phyloP scores from a whole-genome alignment of 257 asterid species.

The Echites panduratus region DNA sequence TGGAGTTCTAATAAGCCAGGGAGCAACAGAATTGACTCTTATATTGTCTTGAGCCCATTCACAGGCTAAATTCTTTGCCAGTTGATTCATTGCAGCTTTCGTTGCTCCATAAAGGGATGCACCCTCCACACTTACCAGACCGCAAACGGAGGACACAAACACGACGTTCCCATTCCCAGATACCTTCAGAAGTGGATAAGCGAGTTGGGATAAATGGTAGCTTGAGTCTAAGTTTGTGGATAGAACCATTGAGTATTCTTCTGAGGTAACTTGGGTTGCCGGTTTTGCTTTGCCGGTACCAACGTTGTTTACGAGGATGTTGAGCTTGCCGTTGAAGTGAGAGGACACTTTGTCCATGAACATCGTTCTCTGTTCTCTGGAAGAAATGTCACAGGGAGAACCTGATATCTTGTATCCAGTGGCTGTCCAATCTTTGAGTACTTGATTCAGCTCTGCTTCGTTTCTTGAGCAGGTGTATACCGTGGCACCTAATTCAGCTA shows the following conservation, averaged over 20 bases:
- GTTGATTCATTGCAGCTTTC: no score
- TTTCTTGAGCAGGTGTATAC: constrained; percentile 3
- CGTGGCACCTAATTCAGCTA: not conserved
- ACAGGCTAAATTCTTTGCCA: no score
- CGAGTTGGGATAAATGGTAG: no score
- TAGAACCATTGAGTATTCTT: no score
- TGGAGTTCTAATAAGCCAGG: not conserved
- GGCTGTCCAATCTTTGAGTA: not conserved
- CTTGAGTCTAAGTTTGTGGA: no score
- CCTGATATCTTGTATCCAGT: not conserved
- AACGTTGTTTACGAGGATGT: constrained; percentile 9
- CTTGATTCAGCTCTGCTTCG: not conserved
- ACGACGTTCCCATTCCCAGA: no score
- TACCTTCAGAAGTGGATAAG: no score
- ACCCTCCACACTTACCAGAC: no score
- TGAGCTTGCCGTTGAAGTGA: not conserved
- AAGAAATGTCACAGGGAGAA: constrained; percentile 1
- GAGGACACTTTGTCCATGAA: not conserved
- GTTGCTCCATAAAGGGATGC: no score
- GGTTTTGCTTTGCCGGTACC: not conserved
- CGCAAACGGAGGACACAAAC: no score
- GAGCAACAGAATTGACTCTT: not conserved
- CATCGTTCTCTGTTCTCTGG: not conserved
- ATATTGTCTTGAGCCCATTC: not conserved
- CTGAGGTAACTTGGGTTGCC: not conserved